Evolutionary conservation across 257 asterid genomes (phyloP).

Genomic region (Pogostemon cablin): DNA sequence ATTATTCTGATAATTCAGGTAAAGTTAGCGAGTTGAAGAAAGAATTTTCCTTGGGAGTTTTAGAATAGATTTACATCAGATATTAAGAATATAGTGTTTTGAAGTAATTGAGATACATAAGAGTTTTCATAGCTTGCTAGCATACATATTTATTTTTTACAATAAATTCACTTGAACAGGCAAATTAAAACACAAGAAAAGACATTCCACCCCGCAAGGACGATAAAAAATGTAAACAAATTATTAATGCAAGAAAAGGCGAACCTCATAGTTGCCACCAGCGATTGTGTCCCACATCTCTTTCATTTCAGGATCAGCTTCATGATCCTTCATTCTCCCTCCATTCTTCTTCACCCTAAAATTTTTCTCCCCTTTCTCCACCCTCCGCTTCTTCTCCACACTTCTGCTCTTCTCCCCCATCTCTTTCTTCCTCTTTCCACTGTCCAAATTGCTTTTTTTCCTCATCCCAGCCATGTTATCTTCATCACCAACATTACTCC

Average conservation of each 20-base stretch:
- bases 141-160: neutral
- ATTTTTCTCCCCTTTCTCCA: conserved; percentile 60
- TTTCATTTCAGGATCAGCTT: conserved; percentile 82
- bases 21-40: neutral
- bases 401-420: conserved; percentile 55
- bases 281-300: conserved; percentile 96
- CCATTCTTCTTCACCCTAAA: conserved; percentile 54
- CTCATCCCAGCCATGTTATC: conserved; percentile 46
- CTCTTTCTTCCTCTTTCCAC: conserved; percentile 41
- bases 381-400: conserved; percentile 52
- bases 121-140: too few species aligned
- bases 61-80: neutral
- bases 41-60: neutral
- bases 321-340: conserved; percentile 61
- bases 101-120: too few species aligned
- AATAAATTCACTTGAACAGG: conserved; percentile 1
- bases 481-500: conserved; percentile 33
- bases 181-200: neutral
- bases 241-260: conserved; percentile 2
- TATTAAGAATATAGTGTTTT: too few species aligned
- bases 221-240: neutral
- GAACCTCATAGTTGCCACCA: conserved; percentile 51
- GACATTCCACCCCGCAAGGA: neutral
- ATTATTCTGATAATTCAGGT: neutral
- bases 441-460: conserved; percentile 66